These are phyloP conservation scores for Akanthomyces uredinophilus DNA, from an alignment of 2,329 filamentous ascomycete species.

Conservation along the genomic window DNA sequence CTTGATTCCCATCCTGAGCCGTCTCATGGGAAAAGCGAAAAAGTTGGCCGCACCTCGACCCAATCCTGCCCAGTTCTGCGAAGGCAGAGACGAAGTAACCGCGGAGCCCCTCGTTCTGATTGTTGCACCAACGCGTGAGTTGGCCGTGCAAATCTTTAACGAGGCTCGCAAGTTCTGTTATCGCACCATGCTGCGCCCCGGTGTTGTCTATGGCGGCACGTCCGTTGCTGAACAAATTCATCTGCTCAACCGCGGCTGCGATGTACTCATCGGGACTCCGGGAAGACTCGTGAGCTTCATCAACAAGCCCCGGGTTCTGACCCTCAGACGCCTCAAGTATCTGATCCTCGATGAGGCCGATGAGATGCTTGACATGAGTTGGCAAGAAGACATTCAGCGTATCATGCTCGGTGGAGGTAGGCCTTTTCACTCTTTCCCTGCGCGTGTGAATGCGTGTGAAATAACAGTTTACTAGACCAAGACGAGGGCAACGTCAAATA, in stretches of 20 bases:
- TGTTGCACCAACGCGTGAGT: constrained; percentile 79
- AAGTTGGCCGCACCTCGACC: constrained; percentile 77
- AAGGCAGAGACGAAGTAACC: constrained; percentile 45
- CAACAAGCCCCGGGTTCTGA: constrained; percentile 61
- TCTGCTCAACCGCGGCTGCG: constrained; percentile 78
- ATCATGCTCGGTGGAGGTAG: constrained; percentile 79
- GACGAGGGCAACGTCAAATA: constrained; percentile 65
- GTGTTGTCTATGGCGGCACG: constrained; percentile 81
- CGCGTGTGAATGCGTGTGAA: constrained; percentile 15
- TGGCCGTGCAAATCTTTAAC: constrained; percentile 92
- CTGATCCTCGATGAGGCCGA: constrained; percentile 91
- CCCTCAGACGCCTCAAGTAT: constrained; percentile 71
- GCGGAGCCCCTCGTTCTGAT: constrained; percentile 88
- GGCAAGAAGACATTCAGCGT: constrained; percentile 68
- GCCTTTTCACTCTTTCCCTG: constrained; percentile 23
- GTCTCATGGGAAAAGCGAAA: constrained; percentile 93
- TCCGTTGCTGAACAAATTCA: constrained; percentile 63
- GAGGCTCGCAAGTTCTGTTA: constrained; percentile 92
- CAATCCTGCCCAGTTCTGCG: constrained; percentile 51
- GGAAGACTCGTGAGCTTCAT: constrained; percentile 86
- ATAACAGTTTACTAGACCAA: constrained; percentile 52
- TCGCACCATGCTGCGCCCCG: constrained; percentile 87
- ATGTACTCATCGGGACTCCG: constrained; percentile 82
- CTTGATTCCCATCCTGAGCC: constrained; percentile 80
- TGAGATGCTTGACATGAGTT: constrained; percentile 78